Evolutionary conservation across 73 alveolate species (phyloP).

Genomic region (Diophrys appendiculata): DNA sequence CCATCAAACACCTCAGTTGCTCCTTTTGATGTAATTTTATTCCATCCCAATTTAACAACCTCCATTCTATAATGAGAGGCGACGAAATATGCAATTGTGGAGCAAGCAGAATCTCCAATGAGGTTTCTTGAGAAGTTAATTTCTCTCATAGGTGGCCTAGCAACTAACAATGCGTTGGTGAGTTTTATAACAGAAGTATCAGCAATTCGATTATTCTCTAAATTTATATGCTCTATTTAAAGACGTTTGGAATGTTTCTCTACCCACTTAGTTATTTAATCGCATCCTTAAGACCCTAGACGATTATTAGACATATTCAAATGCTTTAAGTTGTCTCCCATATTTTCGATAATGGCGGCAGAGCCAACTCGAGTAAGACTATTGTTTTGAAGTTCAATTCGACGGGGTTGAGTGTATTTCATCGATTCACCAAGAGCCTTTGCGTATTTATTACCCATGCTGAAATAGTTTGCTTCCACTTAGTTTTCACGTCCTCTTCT

Average conservation of each 20-base stretch:
- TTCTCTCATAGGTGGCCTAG: slow-evolving; percentile 43
- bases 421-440: slow-evolving; percentile 39
- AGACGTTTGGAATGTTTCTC: slow-evolving; percentile 29
- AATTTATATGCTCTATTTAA: slow-evolving; percentile 27
- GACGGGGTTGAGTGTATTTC: slow-evolving; percentile 41
- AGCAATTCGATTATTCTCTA: slow-evolving; percentile 27
- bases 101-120: too few species aligned
- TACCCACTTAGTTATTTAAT: slow-evolving; percentile 34
- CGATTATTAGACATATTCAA: slow-evolving; percentile 42
- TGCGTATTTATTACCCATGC: slow-evolving; percentile 59
- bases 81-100: slow-evolving; percentile 46
- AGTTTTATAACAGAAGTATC: slow-evolving; percentile 30
- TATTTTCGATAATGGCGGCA: slow-evolving; percentile 34
- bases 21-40: slow-evolving; percentile 61
- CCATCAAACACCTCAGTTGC: slow-evolving; percentile 42
- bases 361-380: slow-evolving; percentile 42
- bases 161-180: slow-evolving; percentile 18
- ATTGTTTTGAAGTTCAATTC: slow-evolving; percentile 38
- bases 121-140: too few species aligned
- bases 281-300: slow-evolving; percentile 37
- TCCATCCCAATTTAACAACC: slow-evolving; percentile 48
- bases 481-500: slow-evolving; percentile 20
- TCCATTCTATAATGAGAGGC: slow-evolving; percentile 3
- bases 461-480: slow-evolving; percentile 39
- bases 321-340: slow-evolving; percentile 23